phyloP scores from a whole-genome alignment of 2,329 filamentous ascomycete genomes.

The Colletotrichum graminicola region DNA sequence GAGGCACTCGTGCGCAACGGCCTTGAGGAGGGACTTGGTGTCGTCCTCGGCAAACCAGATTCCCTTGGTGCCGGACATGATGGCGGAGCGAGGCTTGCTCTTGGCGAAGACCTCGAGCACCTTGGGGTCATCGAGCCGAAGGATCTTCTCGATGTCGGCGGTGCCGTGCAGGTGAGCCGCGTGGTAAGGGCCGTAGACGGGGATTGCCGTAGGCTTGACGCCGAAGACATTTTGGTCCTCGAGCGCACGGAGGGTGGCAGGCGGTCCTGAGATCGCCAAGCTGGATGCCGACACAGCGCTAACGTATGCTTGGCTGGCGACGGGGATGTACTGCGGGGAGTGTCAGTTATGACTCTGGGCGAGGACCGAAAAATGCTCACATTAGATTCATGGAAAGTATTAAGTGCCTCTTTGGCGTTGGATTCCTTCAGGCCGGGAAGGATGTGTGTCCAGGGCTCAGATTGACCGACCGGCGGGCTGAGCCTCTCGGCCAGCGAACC shows the following conservation, averaged over 20 bases:
- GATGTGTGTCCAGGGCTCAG: constrained; percentile 76
- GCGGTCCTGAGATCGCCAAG: constrained; percentile 68
- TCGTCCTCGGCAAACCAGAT: constrained; percentile 55
- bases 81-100: constrained; percentile 58
- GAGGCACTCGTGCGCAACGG: constrained; percentile 62
- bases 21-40: constrained; percentile 56
- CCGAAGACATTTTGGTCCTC: constrained; percentile 55
- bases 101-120: constrained; percentile 55
- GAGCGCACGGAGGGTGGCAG: constrained; percentile 60
- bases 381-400: constrained; percentile 68
- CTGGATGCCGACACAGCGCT: constrained; percentile 64
- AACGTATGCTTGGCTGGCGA: constrained; percentile 63
- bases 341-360: background rate
- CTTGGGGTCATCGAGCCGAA: constrained; percentile 57
- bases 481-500: constrained; percentile 62
- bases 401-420: constrained; percentile 63
- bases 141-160: constrained; percentile 59
- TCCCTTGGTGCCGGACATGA: constrained; percentile 66
- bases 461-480: constrained; percentile 54
- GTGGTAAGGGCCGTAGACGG: constrained; percentile 70
- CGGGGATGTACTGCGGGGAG: constrained; percentile 55
- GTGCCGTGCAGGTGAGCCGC: constrained; percentile 64
- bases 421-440: constrained; percentile 68
- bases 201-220: constrained; percentile 60
- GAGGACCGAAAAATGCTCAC: constrained; percentile 50